Conservation (phyloP, 2,329 filamentous ascomycete species). For the Aspergillus fructus region DNA sequence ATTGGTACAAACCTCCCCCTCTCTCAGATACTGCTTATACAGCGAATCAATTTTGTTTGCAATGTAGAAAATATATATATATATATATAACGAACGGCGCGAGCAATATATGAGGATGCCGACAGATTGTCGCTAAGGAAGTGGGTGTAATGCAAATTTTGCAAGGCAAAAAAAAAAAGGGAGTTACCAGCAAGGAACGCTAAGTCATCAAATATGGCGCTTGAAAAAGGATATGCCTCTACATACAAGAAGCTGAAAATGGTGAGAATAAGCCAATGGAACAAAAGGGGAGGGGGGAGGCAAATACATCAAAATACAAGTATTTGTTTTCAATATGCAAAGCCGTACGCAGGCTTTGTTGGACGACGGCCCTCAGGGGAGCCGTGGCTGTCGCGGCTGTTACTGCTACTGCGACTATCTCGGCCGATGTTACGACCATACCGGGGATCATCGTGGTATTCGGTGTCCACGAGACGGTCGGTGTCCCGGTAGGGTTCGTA, state of each 20-base stretch:
- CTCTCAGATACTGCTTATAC: background rate
- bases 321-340: conserved; percentile 29
- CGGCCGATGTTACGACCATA: conserved; percentile 28
- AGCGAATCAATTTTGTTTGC: background rate
- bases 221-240: conserved; percentile 3
- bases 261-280: background rate
- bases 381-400: conserved; percentile 25
- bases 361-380: conserved; percentile 34
- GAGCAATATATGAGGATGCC: background rate
- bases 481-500: conserved; percentile 44
- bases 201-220: conserved; percentile 19
- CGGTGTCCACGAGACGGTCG: conserved; percentile 33
- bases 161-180: background rate
- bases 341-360: conserved; percentile 33
- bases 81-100: background rate
- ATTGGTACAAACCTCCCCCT: too few relatives aligned
- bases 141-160: background rate
- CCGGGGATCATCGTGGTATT: conserved; percentile 25
- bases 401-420: conserved; percentile 23
- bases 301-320: background rate
- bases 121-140: background rate
- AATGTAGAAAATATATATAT: background rate
- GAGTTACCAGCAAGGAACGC: conserved; percentile 20
- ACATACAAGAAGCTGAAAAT: conserved; percentile 8
- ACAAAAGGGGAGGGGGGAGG: background rate